Base-by-base conservation (phyloP, 352 stramenopile species). In the Poterioochromonas sp. region DNA sequence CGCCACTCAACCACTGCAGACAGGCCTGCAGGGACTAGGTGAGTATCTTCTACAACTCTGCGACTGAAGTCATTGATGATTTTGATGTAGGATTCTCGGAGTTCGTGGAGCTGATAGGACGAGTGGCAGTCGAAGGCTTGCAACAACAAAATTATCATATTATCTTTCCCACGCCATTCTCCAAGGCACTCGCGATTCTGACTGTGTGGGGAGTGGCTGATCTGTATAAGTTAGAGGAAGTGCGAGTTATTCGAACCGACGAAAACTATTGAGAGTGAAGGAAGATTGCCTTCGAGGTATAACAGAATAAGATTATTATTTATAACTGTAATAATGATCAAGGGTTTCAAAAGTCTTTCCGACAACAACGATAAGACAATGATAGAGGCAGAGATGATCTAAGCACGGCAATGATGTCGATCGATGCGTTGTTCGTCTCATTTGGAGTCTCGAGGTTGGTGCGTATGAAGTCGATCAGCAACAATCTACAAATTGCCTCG, bases 181-280 rank as follows among this genome's bases (percentile, higher is more conserved):
- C 65, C 22, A 74, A 74, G 65, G 39, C 53, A n/a, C 40, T 54
- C 39, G 63, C 63, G 20, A 43, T 73, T 5, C 37, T 73, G 20
- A 73, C 63, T 26, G 63, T 73, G 34, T 73, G 63, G 63, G 63
- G 63, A 26, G 35, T 73, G 8, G 63, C 63, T 29, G 63, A 73
- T 29, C 63, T 73, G 8, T 12, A 3, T 29, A 43, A 49, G 18
- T 12, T 73, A 1, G 63, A 73, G 35, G 63, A 73, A 49, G 63
- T 73, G 29, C 63, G 63, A n/a, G 8, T 43, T 29, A 49, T 73
- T 22, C 63, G 63, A 15, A 47, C 20, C 15, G 63, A 73, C 58
- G 58, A 68, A 18, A 26, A 5, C 58, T 68, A 68, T 39, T 68
- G n/a, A n/a, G n/a, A n/a, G n/a, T n/a, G n/a, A n/a, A n/a, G n/a